phyloP scores from a whole-genome alignment of 148 eudicot species.

The Cornus florida region DNA sequence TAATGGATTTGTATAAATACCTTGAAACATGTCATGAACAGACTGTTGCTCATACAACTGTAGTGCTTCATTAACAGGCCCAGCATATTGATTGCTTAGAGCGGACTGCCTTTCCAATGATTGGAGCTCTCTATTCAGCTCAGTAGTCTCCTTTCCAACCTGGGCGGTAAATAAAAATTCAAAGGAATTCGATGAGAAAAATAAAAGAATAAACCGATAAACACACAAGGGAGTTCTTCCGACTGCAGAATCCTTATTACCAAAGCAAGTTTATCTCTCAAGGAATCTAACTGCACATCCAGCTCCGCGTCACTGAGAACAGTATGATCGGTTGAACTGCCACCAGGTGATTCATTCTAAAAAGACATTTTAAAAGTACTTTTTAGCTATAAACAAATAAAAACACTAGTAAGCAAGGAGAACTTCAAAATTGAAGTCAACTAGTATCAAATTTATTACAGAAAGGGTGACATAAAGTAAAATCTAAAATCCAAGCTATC shows the following conservation, averaged over 20 bases:
- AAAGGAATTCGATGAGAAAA: neutral
- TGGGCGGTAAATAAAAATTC: neutral
- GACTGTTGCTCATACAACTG: slow-evolving; percentile 47
- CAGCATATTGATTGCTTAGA: slow-evolving; percentile 37
- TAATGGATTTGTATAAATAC: slow-evolving; percentile 25
- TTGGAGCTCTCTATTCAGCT: slow-evolving; percentile 48
- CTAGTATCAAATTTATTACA: neutral
- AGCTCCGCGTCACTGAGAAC: slow-evolving; percentile 42
- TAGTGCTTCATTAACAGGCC: slow-evolving; percentile 55
- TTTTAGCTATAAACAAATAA: slow-evolving; percentile 4
- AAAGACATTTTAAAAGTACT: slow-evolving; percentile 10
- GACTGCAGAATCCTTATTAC: slow-evolving; percentile 30
- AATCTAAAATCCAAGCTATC: neutral
- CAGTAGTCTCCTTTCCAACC: slow-evolving; percentile 69
- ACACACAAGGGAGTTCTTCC: neutral
- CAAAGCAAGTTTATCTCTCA: slow-evolving; percentile 58
- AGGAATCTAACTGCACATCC: slow-evolving; percentile 53
- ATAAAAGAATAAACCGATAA: neutral
- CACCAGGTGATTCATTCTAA: slow-evolving; percentile 49
- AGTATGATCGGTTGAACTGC: slow-evolving; percentile 41
- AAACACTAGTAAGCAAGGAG: neutral
- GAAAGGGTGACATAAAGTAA: neutral
- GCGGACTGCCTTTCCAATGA: slow-evolving; percentile 47
- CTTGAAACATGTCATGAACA: slow-evolving; percentile 50
- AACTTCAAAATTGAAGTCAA: neutral